These are phyloP conservation scores for Trichosporon inkin DNA, from an alignment of 1,284 basidiomycete species.

Conservation along the genomic window DNA sequence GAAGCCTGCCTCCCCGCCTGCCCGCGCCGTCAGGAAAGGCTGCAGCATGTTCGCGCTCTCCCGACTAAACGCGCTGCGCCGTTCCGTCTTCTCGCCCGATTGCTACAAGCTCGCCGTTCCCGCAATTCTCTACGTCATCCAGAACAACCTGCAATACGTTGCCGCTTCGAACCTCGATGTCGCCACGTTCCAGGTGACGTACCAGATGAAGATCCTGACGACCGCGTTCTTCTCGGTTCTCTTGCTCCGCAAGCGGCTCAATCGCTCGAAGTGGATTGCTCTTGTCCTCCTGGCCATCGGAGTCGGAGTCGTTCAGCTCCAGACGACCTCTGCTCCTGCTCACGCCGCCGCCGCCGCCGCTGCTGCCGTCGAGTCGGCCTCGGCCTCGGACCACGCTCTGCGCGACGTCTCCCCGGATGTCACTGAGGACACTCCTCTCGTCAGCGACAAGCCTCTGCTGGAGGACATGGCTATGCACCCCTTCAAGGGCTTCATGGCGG, in stretches of 20 bases:
- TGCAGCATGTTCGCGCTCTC: slow-evolving; percentile 32
- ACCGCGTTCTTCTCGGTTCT: slow-evolving; percentile 91
- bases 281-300: slow-evolving; percentile 81
- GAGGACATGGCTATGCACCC: slow-evolving; percentile 59
- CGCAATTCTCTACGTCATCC: slow-evolving; percentile 90
- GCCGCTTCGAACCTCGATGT: slow-evolving; percentile 89
- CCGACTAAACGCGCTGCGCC: slow-evolving; percentile 29
- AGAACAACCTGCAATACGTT: slow-evolving; percentile 94
- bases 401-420: slow-evolving; percentile 3
- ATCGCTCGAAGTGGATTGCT: slow-evolving; percentile 72
- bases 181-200: slow-evolving; percentile 82
- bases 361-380: slow-evolving; percentile 5
- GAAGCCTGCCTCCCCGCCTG: slow-evolving; percentile 4
- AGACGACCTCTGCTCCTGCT: slow-evolving; percentile 48
- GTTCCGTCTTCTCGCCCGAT: slow-evolving; percentile 66
- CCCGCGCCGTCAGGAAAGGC: slow-evolving; percentile 1
- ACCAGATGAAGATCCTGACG: slow-evolving; percentile 97
- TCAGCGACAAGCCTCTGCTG: background rate
- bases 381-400: background rate
- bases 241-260: slow-evolving; percentile 75
- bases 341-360: slow-evolving; percentile 8
- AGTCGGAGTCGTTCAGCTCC: slow-evolving; percentile 89
- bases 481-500: slow-evolving; percentile 74
- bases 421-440: background rate
- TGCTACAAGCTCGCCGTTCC: slow-evolving; percentile 97